Conservation (phyloP, 768 basidiomycete species). For the Daedalea quercina region DNA sequence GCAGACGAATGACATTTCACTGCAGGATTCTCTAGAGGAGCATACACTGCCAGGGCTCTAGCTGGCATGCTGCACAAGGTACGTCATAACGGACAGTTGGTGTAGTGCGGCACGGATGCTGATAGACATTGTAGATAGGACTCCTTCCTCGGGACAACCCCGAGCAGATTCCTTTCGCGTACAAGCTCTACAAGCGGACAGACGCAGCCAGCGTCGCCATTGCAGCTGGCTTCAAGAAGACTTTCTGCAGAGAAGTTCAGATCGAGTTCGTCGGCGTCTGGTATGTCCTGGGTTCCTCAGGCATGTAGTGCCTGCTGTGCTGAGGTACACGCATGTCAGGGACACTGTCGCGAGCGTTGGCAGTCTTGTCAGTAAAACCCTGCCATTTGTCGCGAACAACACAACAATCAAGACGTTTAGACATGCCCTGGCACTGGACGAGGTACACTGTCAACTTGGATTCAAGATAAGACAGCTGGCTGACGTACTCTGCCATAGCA, state of each 20-base stretch:
- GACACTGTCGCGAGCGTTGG: slow-evolving; percentile 81
- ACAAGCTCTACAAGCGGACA: slow-evolving; percentile 56
- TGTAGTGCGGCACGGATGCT: neutral
- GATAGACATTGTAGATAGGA: slow-evolving; percentile 44
- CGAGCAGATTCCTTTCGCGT: slow-evolving; percentile 70
- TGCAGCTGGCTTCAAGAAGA: slow-evolving; percentile 63
- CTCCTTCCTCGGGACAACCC: slow-evolving; percentile 61
- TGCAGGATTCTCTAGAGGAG: slow-evolving; percentile 71
- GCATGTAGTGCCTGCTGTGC: neutral
- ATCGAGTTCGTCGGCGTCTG: slow-evolving; percentile 82
- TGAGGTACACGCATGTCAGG: slow-evolving; percentile 28
- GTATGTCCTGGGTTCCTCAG: slow-evolving; percentile 26
- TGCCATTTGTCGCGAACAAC: slow-evolving; percentile 67
- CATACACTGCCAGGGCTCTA: slow-evolving; percentile 62
- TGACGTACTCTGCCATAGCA: slow-evolving; percentile 31
- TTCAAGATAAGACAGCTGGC: neutral
- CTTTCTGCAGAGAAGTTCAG: slow-evolving; percentile 58
- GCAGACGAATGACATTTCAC: slow-evolving; percentile 3
- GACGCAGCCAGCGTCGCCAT: slow-evolving; percentile 38
- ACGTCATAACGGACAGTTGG: neutral
- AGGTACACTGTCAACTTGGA: slow-evolving; percentile 34
- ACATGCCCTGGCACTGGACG: slow-evolving; percentile 74
- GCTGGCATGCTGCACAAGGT: slow-evolving; percentile 74
- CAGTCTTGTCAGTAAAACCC: slow-evolving; percentile 43
- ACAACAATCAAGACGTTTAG: slow-evolving; percentile 62